Evolutionary conservation across 768 basidiomycete genomes (phyloP), one percentile per base, ranked within the genome.

Genomic region (Sistotremastrum niveocremeum): DNA sequence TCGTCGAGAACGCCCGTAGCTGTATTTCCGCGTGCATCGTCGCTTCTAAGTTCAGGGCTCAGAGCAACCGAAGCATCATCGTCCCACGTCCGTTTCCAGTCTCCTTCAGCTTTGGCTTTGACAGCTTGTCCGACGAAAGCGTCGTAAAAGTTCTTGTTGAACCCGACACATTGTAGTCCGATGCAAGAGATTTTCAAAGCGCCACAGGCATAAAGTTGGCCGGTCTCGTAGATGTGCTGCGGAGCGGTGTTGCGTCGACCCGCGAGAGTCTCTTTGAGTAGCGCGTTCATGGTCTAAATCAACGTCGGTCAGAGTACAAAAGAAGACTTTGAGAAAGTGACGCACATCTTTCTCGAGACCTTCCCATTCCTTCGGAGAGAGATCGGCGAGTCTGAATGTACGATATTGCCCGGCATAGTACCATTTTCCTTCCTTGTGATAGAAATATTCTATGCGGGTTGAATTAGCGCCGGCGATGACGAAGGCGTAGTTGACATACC

Each of bases 401-500:
- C 70, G 74, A 62, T 87, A 87, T 3, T 74, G 69, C n/a, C 84
- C 84, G 8, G 84, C 84, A 50, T 87, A 87, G 57, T 86, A 87
- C 81, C 82, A 87, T 49, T 75, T 73, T 6, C 79, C 81, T 46
- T 84, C 81, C 58, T 78, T 84, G 60, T 78, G 81, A 53, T 77
- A 87, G 60, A 87, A 87, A 51, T 82, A 87, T 56, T 87, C 84
- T 84, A 47, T 10, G 12, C 32, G 28, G 9, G 28, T 30, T 11
- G 34, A 44, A 40, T 29, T 32, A 20, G 6, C 12, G 8, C 28
- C 41, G 29, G 29, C 2, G 32, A 5, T 4, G 37, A 12, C 10
- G 30, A 10, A 11, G 9, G 8, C 20, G 45, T 30, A 41, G 11
- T 20, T 5, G 3, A 8, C 5, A 42, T 51, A 76, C 84, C 84